Percentiles rank a stretch among this genome's conserved stretches.
Conservation (phyloP, 2,329 filamentous ascomycete species). For the Paramyrothecium sp. region DNA sequence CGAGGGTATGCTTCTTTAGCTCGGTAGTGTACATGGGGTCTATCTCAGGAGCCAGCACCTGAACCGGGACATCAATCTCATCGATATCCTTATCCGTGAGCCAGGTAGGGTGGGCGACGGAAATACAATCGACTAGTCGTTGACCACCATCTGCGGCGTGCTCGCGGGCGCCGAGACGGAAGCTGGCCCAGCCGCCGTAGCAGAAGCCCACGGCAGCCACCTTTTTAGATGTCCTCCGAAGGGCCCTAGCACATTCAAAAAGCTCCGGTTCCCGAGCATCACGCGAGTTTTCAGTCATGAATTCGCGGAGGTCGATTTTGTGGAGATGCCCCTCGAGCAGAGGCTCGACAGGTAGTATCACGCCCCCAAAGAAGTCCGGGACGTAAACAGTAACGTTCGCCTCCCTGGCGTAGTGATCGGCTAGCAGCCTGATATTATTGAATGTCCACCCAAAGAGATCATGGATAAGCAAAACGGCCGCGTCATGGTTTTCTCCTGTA, state of each 20-base stretch:
- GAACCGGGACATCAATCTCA: neutral
- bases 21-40: constrained; percentile 2
- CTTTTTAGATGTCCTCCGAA: constrained; percentile 25
- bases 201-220: constrained; percentile 48
- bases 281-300: constrained; percentile 33
- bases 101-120: constrained; percentile 1
- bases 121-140: constrained; percentile 2
- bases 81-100: constrained; percentile 1
- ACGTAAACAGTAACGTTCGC: constrained; percentile 44
- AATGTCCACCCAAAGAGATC: constrained; percentile 44
- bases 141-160: no score
- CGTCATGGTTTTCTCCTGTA: constrained; percentile 27
- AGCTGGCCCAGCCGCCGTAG: constrained; percentile 50
- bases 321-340: constrained; percentile 22
- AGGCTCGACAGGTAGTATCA: constrained; percentile 25
- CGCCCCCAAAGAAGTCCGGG: constrained; percentile 32
- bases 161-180: constrained; percentile 37
- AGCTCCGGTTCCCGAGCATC: constrained; percentile 38
- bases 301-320: constrained; percentile 35
- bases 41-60: constrained; percentile 2
- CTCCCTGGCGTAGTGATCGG: constrained; percentile 44
- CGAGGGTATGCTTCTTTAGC: neutral
- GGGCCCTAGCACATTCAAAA: constrained; percentile 29
- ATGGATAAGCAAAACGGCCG: constrained; percentile 33
- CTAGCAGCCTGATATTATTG: constrained; percentile 40